Evolutionary conservation across 2,329 filamentous ascomycete species (phyloP).

Genomic region (Xylaria multiplex): DNA sequence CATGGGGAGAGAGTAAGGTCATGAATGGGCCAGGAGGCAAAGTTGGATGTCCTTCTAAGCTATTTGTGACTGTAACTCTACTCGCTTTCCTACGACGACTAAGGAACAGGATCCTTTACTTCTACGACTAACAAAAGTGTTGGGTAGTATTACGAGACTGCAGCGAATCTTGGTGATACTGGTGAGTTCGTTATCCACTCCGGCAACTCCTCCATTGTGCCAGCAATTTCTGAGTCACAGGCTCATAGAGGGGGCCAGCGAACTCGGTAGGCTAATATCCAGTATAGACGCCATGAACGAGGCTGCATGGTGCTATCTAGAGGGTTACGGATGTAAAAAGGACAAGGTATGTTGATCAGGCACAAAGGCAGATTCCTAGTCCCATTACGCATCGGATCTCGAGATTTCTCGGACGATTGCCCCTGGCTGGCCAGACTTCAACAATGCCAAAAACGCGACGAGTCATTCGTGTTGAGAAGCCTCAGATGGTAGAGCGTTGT

Average conservation of each 20-base stretch:
- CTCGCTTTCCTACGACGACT: slow-evolving; percentile 12
- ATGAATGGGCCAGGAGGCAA: slow-evolving; percentile 24
- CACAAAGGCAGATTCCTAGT: slow-evolving; percentile 36
- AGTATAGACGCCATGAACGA: slow-evolving; percentile 92
- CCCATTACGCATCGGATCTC: slow-evolving; percentile 44
- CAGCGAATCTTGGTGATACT: slow-evolving; percentile 93
- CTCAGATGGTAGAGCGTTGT: slow-evolving; percentile 28
- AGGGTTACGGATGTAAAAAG: slow-evolving; percentile 97
- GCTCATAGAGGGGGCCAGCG: slow-evolving; percentile 39
- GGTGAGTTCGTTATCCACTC: slow-evolving; percentile 57
- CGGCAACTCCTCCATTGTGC: slow-evolving; percentile 21
- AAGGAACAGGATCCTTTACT: slow-evolving; percentile 10
- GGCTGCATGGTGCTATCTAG: slow-evolving; percentile 92
- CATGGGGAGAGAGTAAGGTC: slow-evolving; percentile 14
- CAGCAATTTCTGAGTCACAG: slow-evolving; percentile 38
- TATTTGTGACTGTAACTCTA: slow-evolving; percentile 22
- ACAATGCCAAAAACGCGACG: slow-evolving; percentile 15
- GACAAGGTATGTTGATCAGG: slow-evolving; percentile 82
- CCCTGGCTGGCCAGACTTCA: slow-evolving; percentile 31
- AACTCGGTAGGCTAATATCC: slow-evolving; percentile 39
- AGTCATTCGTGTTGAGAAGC: slow-evolving; percentile 28
- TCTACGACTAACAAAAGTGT: slow-evolving; percentile 41
- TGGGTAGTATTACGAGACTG: slow-evolving; percentile 91
- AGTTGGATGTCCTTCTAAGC: slow-evolving; percentile 10
- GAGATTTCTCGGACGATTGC: slow-evolving; percentile 28